These are phyloP conservation scores for Talaromyces liani DNA, from an alignment of 495 filamentous ascomycete species.

Conservation along the genomic window DNA sequence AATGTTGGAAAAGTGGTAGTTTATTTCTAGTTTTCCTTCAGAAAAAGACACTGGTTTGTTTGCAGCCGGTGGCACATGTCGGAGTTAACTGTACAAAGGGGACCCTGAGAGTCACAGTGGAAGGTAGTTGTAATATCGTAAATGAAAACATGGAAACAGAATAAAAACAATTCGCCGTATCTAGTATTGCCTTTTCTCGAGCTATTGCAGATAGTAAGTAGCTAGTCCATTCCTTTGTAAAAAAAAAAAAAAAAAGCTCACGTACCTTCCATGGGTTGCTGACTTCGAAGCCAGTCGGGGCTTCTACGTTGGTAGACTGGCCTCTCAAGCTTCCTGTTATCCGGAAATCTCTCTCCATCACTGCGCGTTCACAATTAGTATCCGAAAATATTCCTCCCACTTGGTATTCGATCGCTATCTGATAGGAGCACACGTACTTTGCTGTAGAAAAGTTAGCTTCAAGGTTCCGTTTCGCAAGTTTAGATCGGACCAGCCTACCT, in stretches of 20 bases:
- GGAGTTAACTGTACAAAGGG: conserved; percentile 16
- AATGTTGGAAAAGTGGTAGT: neutral
- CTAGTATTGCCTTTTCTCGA: conserved; percentile 39
- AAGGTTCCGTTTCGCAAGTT: neutral
- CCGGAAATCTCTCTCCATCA: conserved; percentile 94
- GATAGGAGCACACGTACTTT: conserved; percentile 52
- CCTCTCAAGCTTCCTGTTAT: conserved; percentile 81
- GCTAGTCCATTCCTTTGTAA: conserved; percentile 2
- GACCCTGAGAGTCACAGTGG: conserved; percentile 16
- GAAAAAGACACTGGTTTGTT: neutral
- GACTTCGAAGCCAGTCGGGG: conserved; percentile 83
- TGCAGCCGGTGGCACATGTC: neutral
- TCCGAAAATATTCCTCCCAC: conserved; percentile 1
- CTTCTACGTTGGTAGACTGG: conserved; percentile 70
- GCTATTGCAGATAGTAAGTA: conserved; percentile 25
- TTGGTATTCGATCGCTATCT: neutral
- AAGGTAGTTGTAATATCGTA: conserved; percentile 22
- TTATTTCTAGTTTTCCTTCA: neutral
- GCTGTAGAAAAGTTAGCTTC: conserved; percentile 47
- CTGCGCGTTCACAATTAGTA: conserved; percentile 34
- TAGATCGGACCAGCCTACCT: conserved; percentile 48
- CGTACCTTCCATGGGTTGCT: conserved; percentile 92
- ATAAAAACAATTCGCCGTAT: neutral
- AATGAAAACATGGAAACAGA: conserved; percentile 17
- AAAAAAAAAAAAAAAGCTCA: neutral